Base-by-base conservation (phyloP, 148 eudicot genomes). In the Camellia japonica region DNA sequence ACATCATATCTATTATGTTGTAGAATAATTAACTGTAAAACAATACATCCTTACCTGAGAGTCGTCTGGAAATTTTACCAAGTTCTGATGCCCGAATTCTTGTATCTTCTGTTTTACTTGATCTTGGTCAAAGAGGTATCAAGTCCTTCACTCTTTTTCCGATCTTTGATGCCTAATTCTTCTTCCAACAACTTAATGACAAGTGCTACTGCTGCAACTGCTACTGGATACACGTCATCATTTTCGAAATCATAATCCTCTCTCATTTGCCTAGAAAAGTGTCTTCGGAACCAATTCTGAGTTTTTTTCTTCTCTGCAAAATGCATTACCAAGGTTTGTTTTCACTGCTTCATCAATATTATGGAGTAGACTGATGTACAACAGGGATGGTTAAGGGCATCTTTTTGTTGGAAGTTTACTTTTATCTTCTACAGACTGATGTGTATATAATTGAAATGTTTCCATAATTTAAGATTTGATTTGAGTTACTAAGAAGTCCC, bases 181-280 rank as follows among this genome's bases (percentile, higher is more conserved):
- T 91, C 94, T 80, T 91, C 91, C 46, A 91, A 79, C 14, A 92
- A 86, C 13, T 75, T 83, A 79, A 95, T 85, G 59, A 96, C 98
- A 64, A 75, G 89, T 64, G 96, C 93, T 49, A 97, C 92, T 42
- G 98, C 98, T 56, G 97, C 97, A 70, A 93, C 85, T 54, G 96
- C 98, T 6, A 90, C 81, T 49, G 87, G 83, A 58, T 88, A 90
- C 70, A 89, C 97, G 13, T 19, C 76, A 30, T 69, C 85, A 41
- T 79, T 80, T 47, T 72, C 77, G 70, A 74, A 82, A 77, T 90
- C 87, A 20, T 65, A 82, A 65, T 78, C 81, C 49, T 44, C 47
- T 61, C 86, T 87, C 89, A 83, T 84, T 84, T 86, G 88, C 78
- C 88, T 79, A 0, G 91, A 88, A 56, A 88, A 79, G 78, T 87